Evolutionary conservation across 2,329 filamentous ascomycete genomes (phyloP).

Genomic region (Colletotrichum lini): DNA sequence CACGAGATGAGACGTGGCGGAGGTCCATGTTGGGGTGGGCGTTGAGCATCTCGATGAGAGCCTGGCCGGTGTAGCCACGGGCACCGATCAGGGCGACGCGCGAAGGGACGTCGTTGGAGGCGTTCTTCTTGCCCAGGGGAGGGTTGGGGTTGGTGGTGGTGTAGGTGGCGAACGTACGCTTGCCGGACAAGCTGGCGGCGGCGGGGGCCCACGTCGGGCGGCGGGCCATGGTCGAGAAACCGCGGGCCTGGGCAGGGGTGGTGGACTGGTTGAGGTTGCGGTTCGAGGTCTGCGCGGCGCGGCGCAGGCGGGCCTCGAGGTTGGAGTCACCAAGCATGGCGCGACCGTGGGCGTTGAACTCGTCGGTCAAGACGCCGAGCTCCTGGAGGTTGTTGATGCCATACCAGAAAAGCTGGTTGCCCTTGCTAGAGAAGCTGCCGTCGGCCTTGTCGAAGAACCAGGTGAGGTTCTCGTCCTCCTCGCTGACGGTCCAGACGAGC

Average conservation of each 20-base stretch:
- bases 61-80: slow-evolving; percentile 94
- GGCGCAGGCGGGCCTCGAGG: slow-evolving; percentile 86
- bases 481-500: slow-evolving; percentile 96
- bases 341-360: slow-evolving; percentile 86
- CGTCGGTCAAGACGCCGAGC: slow-evolving; percentile 85
- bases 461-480: slow-evolving; percentile 94
- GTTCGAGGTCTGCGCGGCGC: slow-evolving; percentile 80
- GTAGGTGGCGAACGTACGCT: slow-evolving; percentile 50
- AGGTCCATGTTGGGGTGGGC: slow-evolving; percentile 91
- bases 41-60: slow-evolving; percentile 89
- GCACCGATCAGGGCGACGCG: slow-evolving; percentile 91
- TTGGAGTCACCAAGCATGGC: slow-evolving; percentile 93
- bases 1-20: slow-evolving; percentile 91
- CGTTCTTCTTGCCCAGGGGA: slow-evolving; percentile 89
- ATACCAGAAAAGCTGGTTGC: slow-evolving; percentile 97
- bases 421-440: slow-evolving; percentile 87
- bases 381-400: slow-evolving; percentile 87
- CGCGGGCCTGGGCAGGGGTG: slow-evolving; percentile 56
- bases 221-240: slow-evolving; percentile 74
- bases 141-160: slow-evolving; percentile 89
- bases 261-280: slow-evolving; percentile 58
- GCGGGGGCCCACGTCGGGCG: slow-evolving; percentile 49
- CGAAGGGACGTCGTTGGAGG: slow-evolving; percentile 78
- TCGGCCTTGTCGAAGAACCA: slow-evolving; percentile 99
- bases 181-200: slow-evolving; percentile 36